Conservation (phyloP, 1,139 yeast species). For the Meyerozyma elateridarum region DNA sequence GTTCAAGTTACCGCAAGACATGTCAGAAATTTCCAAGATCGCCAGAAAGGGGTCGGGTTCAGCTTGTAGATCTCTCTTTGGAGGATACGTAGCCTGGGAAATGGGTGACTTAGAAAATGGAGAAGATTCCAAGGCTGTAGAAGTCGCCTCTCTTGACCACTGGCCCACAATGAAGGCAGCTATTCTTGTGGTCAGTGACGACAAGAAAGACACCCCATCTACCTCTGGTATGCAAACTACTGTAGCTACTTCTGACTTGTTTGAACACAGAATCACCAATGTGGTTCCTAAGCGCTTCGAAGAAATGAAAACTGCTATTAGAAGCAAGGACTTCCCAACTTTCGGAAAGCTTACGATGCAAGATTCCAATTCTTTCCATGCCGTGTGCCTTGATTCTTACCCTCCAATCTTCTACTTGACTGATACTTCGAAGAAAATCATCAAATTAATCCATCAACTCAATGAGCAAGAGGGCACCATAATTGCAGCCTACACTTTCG, state of each 20-base stretch:
- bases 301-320: conserved; percentile 75
- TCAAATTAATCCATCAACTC: conserved; percentile 74
- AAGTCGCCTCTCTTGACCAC: conserved; percentile 75
- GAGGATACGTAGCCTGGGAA: conserved; percentile 99
- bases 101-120: conserved; percentile 80
- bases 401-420: conserved; percentile 96
- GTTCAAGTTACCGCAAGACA: conserved; percentile 73
- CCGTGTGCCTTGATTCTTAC: conserved; percentile 88
- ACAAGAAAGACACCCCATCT: conserved; percentile 89
- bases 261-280: conserved; percentile 65
- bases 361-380: conserved; percentile 96
- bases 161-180: conserved; percentile 95
- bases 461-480: conserved; percentile 61
- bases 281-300: conserved; percentile 85
- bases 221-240: conserved; percentile 97
- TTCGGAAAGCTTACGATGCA: conserved; percentile 92
- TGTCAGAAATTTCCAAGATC: conserved; percentile 81
- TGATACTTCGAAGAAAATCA: conserved; percentile 88
- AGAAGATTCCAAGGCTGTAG: conserved; percentile 86
- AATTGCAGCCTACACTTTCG: conserved; percentile 93
- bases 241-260: conserved; percentile 81
- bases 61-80: conserved; percentile 93
- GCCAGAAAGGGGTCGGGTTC: conserved; percentile 99
- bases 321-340: conserved; percentile 61
- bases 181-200: conserved; percentile 86